A percentile compares a stretch with the other conserved stretches of the same genome.
Conservation (phyloP, 108 stramenopile species). For the Pseudonitzschia delicatissima region DNA sequence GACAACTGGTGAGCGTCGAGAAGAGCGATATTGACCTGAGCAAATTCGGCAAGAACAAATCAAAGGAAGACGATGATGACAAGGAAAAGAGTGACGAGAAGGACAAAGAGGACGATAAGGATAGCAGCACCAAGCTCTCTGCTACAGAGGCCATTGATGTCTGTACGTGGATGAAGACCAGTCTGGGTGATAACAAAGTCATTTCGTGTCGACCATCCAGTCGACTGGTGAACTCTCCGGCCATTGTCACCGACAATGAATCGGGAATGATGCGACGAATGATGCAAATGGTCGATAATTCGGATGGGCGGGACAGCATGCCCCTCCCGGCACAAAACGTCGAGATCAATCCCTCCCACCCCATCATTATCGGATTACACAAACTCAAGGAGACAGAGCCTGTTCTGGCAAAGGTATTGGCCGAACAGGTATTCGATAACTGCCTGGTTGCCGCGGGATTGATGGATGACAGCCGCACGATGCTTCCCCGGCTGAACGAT, state of each 20-base stretch:
- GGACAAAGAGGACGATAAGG: slow-evolving; percentile 24
- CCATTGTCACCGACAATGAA: slow-evolving; percentile 97
- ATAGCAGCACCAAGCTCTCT: slow-evolving; percentile 34
- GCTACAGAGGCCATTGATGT: slow-evolving; percentile 80
- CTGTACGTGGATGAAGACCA: slow-evolving; percentile 78
- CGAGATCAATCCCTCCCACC: slow-evolving; percentile 96
- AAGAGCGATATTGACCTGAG: slow-evolving; percentile 68
- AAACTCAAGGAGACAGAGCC: slow-evolving; percentile 61
- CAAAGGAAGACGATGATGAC: slow-evolving; percentile 38
- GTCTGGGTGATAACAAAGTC: slow-evolving; percentile 67
- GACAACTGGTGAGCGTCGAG: slow-evolving; percentile 89
- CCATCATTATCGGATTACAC: slow-evolving; percentile 84
- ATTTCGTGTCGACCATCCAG: slow-evolving; percentile 77
- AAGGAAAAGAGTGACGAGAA: slow-evolving; percentile 34
- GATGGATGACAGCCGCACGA: slow-evolving; percentile 91
- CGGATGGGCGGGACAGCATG: slow-evolving; percentile 69
- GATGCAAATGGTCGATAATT: slow-evolving; percentile 96
- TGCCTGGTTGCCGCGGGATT: slow-evolving; percentile 96
- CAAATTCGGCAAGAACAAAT: slow-evolving; percentile 33
- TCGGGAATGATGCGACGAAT: slow-evolving; percentile 93
- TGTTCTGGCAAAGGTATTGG: slow-evolving; percentile 70
- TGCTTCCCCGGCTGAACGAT: slow-evolving; percentile 94
- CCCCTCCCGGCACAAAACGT: slow-evolving; percentile 93
- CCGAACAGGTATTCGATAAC: slow-evolving; percentile 97
- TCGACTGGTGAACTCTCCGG: slow-evolving; percentile 89